Conservation (phyloP, 106 monocot species). For the Dendrobium chrysotoxum region DNA sequence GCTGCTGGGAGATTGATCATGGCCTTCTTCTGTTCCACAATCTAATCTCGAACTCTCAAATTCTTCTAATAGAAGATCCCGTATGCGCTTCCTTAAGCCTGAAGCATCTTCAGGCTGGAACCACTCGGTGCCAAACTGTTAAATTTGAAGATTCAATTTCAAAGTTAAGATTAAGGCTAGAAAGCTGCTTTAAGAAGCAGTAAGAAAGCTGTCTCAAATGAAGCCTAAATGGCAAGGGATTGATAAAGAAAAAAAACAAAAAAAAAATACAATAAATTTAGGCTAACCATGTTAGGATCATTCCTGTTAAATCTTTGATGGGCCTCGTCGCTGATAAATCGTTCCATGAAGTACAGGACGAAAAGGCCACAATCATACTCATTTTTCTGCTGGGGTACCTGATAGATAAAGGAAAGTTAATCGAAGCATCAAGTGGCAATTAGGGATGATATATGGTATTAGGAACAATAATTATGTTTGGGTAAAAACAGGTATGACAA, state of each 20-base stretch:
- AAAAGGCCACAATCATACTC: constrained; percentile 93
- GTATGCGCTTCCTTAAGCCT: constrained; percentile 37
- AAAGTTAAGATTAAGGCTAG: too few relatives aligned
- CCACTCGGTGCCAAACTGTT: constrained; percentile 62
- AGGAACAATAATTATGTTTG: too few relatives aligned
- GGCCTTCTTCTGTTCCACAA: constrained; percentile 6
- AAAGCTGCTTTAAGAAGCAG: neutral
- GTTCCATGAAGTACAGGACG: constrained; percentile 85
- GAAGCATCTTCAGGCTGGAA: constrained; percentile 66
- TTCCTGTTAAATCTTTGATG: constrained; percentile 66
- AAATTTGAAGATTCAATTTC: neutral
- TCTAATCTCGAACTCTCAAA: constrained; percentile 38
- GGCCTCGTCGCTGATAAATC: constrained; percentile 64
- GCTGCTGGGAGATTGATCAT: constrained; percentile 8
- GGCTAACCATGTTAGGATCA: constrained; percentile 58
- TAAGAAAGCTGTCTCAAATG: too few relatives aligned
- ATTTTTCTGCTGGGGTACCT: constrained; percentile 96
- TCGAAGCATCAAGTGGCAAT: neutral
- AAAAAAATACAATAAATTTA: neutral
- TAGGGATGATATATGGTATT: neutral
- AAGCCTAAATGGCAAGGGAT: too few relatives aligned
- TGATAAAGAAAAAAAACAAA: neutral
- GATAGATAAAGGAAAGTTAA: neutral
- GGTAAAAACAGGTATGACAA: too few relatives aligned
- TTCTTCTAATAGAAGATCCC: constrained; percentile 34